phyloP scores from a whole-genome alignment of 768 basidiomycete species.

The Termitomyces sp. region DNA sequence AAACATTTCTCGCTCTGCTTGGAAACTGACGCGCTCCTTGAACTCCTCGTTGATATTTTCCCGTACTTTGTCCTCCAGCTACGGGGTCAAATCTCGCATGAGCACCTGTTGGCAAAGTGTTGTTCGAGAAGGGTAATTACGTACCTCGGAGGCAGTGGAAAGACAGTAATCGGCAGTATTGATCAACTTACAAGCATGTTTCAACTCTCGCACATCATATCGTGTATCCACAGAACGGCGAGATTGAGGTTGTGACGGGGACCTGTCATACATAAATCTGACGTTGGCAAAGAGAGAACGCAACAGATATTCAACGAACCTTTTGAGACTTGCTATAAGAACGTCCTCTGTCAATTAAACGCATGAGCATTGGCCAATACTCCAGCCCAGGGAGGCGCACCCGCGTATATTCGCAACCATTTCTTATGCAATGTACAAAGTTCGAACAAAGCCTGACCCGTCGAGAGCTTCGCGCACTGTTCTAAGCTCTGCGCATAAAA shows the following conservation, averaged over 20 bases:
- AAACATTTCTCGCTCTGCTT: conserved; percentile 85
- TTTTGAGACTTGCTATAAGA: conserved; percentile 65
- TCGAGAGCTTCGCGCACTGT: conserved; percentile 88
- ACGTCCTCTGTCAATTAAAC: conserved; percentile 74
- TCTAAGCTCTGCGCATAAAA: conserved; percentile 95
- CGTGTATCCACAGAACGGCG: conserved; percentile 78
- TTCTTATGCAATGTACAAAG: conserved; percentile 81
- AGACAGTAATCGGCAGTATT: conserved; percentile 99
- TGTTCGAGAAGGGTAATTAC: conserved; percentile 1
- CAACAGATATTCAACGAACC: conserved; percentile 30
- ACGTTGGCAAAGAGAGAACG: background rate
- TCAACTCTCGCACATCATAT: conserved; percentile 70
- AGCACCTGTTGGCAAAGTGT: background rate
- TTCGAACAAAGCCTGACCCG: conserved; percentile 78
- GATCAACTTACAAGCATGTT: conserved; percentile 82
- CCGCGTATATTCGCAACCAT: conserved; percentile 92
- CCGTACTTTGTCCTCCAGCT: conserved; percentile 92
- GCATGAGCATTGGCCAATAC: conserved; percentile 2
- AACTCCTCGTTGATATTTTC: conserved; percentile 74
- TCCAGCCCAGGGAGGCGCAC: conserved; percentile 28
- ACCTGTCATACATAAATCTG: conserved; percentile 21
- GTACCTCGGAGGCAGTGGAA: conserved; percentile 80
- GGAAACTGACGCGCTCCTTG: conserved; percentile 76
- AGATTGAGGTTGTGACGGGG: conserved; percentile 31
- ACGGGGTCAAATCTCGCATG: background rate